phyloP scores from a whole-genome alignment of 179 eudicot species.

The Spergularia azorica region DNA sequence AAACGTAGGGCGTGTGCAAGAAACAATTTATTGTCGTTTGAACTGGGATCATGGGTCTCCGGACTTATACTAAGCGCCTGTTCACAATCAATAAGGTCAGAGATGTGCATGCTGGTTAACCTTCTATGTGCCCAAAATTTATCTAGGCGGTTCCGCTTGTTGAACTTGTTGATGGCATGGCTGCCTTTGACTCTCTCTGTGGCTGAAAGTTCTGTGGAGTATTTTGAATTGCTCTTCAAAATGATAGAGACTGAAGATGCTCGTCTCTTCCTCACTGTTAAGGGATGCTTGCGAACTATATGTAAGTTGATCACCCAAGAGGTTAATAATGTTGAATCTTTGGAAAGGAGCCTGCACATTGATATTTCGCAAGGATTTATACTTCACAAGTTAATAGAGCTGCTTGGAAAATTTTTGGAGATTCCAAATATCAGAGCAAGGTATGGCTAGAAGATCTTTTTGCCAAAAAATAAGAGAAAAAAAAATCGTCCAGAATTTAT shows the following conservation, averaged over 20 bases:
- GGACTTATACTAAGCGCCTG: conserved; percentile 97
- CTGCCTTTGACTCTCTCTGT: conserved; percentile 91
- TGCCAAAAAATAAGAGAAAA: too few relatives aligned
- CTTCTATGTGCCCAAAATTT: conserved; percentile 93
- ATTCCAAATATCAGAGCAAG: conserved; percentile 94
- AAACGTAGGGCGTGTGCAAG: conserved; percentile 70
- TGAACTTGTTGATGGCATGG: conserved; percentile 85
- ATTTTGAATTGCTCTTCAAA: conserved; percentile 91
- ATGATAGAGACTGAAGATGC: conserved; percentile 98
- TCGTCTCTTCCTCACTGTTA: conserved; percentile 90
- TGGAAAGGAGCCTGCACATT: conserved; percentile 95
- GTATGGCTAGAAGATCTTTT: conserved; percentile 37
- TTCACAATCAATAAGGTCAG: conserved; percentile 96
- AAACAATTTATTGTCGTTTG: conserved; percentile 78
- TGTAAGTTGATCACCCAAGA: conserved; percentile 89
- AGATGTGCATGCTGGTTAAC: conserved; percentile 93
- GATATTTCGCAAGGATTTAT: conserved; percentile 98
- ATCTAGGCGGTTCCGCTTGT: conserved; percentile 77
- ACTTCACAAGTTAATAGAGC: conserved; percentile 98
- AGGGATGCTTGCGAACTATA: conserved; percentile 75
- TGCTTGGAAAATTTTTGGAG: conserved; percentile 95
- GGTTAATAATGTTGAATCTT: conserved; percentile 78
- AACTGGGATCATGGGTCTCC: conserved; percentile 99
- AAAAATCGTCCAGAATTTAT: not conserved
- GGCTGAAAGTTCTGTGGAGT: conserved; percentile 97